Base-by-base conservation (phyloP, 129 eudicot species). In the Deinandra increscens region DNA sequence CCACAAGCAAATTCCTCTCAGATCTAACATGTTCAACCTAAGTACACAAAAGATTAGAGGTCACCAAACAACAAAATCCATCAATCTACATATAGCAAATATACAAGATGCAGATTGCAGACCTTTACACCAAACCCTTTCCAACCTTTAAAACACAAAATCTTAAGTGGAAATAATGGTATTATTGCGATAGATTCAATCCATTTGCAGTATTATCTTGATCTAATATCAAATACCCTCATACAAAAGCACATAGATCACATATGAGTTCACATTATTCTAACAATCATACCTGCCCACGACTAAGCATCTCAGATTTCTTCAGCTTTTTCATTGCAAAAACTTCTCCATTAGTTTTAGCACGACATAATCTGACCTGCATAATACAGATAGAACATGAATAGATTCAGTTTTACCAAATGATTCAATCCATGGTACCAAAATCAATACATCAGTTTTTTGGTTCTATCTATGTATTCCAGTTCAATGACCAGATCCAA, bases 231-330 rank as follows among this genome's bases (percentile, higher is more conserved):
- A 70, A 54, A 58, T 42, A 70, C 19, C 66, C 56, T 43, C 42
- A 43, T 56, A 70, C 29, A 31, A 58, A 60, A 43, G 59, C 60
- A 72, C 76, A 29, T 58, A 44, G 43, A 60, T 45, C 60, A 12
- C 68, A 43, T 31, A 31, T 14, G 37, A 60, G 1, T 33, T 73
- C 29, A 49, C 49, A 48, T 37, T 29, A 49, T 62, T 18, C 70
- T 12, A 71, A 73, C 53, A 34, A 73, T 62, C 12, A 18, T 45
- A 90, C 97, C 97, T 87, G 97, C 46, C 97, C 97, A 64, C 97
- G 88, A 83, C 91, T 90, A 70, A 90, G 95, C 97, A 90, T 90
- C 34, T 90, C 97, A 33, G 97, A 90, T 83, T 87, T 90, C 81
- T 83, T 90, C 79, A 90, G 56, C 76, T 87, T 90, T 85, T 87